These are phyloP conservation scores for Thelonectria discophora DNA, from an alignment of 2,329 filamentous ascomycete species.

Conservation along the genomic window DNA sequence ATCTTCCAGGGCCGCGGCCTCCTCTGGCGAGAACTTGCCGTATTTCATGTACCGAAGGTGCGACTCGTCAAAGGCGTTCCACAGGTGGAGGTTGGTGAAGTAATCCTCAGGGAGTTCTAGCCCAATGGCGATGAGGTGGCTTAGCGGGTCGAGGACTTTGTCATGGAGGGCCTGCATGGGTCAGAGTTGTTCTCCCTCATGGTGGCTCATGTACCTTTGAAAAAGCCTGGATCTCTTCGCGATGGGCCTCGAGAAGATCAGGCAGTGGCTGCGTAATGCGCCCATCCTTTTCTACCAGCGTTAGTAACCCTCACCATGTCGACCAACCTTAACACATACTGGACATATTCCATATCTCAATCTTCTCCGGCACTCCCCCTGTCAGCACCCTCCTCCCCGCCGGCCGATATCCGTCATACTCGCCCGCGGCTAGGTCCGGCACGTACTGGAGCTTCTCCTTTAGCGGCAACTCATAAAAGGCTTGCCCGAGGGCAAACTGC, in stretches of 20 bases:
- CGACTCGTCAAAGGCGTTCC: constrained; percentile 66
- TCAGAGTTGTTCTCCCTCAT: too few species aligned
- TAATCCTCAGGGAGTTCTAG: constrained; percentile 68
- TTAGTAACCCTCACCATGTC: not conserved
- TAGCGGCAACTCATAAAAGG: constrained; percentile 61
- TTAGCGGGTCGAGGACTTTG: constrained; percentile 64
- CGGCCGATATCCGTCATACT: constrained; percentile 66
- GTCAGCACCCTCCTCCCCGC: constrained; percentile 50
- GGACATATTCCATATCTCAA: constrained; percentile 51
- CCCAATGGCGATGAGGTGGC: constrained; percentile 68
- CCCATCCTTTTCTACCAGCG: constrained; percentile 38
- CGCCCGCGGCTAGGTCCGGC: constrained; percentile 57
- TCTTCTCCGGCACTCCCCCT: constrained; percentile 52
- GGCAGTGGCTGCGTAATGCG: constrained; percentile 30
- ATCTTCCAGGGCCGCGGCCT: constrained; percentile 54
- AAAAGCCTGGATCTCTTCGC: constrained; percentile 28
- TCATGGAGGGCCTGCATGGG: constrained; percentile 53
- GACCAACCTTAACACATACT: constrained; percentile 35
- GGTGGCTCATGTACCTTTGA: constrained; percentile 22
- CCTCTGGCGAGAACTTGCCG: constrained; percentile 56
- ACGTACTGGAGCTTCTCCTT: constrained; percentile 68
- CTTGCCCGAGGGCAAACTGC: constrained; percentile 67
- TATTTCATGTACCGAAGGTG: constrained; percentile 72
- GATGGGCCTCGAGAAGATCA: constrained; percentile 16
- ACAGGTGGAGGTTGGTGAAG: constrained; percentile 61